These are phyloP conservation scores for Aureobasidium sp. DNA, from an alignment of 2,329 filamentous ascomycete species.

Conservation along the genomic window DNA sequence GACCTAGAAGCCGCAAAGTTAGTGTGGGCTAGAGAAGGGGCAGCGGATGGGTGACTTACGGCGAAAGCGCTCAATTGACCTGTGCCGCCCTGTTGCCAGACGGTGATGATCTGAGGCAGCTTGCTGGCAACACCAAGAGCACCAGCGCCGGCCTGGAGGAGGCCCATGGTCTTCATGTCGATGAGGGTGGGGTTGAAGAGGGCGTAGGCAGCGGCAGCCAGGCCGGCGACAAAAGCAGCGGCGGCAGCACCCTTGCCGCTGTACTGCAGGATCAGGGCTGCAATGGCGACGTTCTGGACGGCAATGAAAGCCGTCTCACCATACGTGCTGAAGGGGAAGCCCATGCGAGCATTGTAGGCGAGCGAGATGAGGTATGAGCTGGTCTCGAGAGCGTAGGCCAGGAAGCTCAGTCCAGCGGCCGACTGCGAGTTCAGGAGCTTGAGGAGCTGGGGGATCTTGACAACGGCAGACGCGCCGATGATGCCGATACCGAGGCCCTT, in stretches of 20 bases:
- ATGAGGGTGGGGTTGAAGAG: constrained; percentile 61
- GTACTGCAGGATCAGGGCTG: constrained; percentile 77
- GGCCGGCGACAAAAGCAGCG: constrained; percentile 66
- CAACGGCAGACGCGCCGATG: constrained; percentile 77
- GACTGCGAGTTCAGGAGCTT: constrained; percentile 79
- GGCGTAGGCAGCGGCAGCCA: constrained; percentile 60
- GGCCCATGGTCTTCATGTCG: constrained; percentile 56
- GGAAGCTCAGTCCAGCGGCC: constrained; percentile 74
- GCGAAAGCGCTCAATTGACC: constrained; percentile 95
- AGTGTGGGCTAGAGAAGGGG: background rate
- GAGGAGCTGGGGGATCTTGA: constrained; percentile 94
- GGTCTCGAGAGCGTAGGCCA: constrained; percentile 89
- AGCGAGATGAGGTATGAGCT: constrained; percentile 78
- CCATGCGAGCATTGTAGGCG: constrained; percentile 83
- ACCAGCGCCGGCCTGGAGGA: constrained; percentile 77
- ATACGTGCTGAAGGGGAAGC: constrained; percentile 92
- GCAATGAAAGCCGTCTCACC: constrained; percentile 91
- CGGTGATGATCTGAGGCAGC: constrained; percentile 82
- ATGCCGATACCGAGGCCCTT: constrained; percentile 92
- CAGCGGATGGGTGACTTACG: constrained; percentile 48
- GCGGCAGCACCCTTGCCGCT: constrained; percentile 59
- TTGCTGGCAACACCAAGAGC: constrained; percentile 80
- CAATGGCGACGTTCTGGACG: constrained; percentile 85
- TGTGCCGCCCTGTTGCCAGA: constrained; percentile 77
- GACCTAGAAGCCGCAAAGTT: constrained; percentile 52